Conservation (phyloP, 768 basidiomycete species). For the Leccinum ochraceum region DNA sequence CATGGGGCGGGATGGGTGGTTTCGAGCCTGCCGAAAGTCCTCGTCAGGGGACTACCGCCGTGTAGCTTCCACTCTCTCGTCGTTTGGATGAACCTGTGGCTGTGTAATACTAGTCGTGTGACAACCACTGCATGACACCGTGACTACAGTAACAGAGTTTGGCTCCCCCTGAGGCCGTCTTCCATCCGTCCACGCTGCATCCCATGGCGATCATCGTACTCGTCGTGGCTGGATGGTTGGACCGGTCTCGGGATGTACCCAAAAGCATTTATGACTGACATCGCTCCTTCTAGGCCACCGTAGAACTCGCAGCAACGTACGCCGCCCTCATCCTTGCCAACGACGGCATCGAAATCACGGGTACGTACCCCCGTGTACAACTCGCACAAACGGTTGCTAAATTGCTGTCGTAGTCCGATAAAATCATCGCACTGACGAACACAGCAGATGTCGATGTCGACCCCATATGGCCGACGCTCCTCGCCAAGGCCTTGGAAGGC, state of each 20-base stretch:
- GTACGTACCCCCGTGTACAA: constrained; percentile 51
- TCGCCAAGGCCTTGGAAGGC: constrained; percentile 97
- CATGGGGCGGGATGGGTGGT: too few species aligned
- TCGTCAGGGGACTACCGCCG: too few species aligned
- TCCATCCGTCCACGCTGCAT: neutral
- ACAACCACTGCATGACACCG: too few species aligned
- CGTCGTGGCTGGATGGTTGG: constrained; percentile 28
- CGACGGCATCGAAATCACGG: constrained; percentile 93
- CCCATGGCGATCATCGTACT: neutral
- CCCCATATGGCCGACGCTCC: constrained; percentile 96
- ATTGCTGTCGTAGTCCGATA: constrained; percentile 68
- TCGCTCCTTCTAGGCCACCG: constrained; percentile 42
- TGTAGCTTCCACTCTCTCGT: too few species aligned
- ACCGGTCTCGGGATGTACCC: constrained; percentile 8
- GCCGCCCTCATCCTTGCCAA: constrained; percentile 94
- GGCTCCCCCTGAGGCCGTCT: too few species aligned
- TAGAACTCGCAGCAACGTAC: constrained; percentile 92
- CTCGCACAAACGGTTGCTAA: neutral
- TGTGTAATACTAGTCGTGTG: too few species aligned
- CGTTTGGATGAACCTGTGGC: too few species aligned
- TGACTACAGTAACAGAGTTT: too few species aligned
- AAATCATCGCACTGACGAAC: constrained; percentile 80
- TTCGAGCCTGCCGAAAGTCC: too few species aligned
- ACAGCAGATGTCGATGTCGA: constrained; percentile 89
- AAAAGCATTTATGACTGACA: neutral